Evolutionary conservation across 202 grass and related monocot species (phyloP).

Genomic region (Carex arenaria): DNA sequence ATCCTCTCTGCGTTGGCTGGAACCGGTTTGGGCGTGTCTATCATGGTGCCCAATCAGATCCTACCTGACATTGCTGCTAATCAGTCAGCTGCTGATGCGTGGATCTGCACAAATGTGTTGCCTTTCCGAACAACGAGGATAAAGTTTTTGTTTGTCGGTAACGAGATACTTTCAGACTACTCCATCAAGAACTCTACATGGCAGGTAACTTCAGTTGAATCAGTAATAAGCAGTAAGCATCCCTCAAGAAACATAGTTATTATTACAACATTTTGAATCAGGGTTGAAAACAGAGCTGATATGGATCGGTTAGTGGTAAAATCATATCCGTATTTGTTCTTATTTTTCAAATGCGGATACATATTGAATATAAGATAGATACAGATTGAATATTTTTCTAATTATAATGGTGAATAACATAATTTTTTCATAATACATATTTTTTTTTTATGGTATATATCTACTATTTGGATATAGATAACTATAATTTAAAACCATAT

Average conservation of each 20-base stretch:
- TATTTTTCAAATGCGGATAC: no score
- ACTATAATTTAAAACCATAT: no score
- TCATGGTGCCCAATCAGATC: constrained; percentile 91
- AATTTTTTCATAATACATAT: no score
- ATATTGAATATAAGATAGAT: no score
- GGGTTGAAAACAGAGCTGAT: no score
- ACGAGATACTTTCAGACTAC: constrained; percentile 80
- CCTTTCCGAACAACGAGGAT: constrained; percentile 49
- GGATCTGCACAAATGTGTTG: constrained; percentile 51
- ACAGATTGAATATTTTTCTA: no score
- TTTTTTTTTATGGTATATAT: no score
- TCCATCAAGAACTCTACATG: constrained; percentile 50
- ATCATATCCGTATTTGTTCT: no score
- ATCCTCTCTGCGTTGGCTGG: constrained; percentile 58
- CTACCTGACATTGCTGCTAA: constrained; percentile 48
- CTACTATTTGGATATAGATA: no score
- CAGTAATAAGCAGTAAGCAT: not conserved
- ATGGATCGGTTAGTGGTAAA: no score
- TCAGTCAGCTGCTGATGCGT: constrained; percentile 44
- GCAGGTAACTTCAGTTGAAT: constrained; percentile 15
- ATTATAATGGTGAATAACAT: no score
- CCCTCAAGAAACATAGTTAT: not conserved
- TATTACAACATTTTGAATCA: not conserved
- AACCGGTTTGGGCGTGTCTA: constrained; percentile 48
- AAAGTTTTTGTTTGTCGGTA: constrained; percentile 78